Conservation (phyloP, 2,329 filamentous ascomycete genomes). For the Diaporthe ampelina region DNA sequence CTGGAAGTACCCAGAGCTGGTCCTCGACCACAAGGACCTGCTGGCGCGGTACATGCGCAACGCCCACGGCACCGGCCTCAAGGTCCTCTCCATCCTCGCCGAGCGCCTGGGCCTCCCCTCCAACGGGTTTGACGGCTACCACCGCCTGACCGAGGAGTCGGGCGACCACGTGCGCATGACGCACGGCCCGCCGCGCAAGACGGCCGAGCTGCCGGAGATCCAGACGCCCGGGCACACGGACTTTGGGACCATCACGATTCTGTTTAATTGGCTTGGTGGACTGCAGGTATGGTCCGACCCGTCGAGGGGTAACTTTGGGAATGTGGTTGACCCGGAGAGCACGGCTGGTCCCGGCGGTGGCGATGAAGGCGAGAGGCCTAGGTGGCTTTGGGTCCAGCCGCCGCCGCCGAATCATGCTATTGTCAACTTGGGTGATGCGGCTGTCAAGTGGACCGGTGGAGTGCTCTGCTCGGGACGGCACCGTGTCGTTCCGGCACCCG, state of each 20-base stretch:
- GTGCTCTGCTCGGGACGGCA: conserved; percentile 52
- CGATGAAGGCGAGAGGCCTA: conserved; percentile 18
- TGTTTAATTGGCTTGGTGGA: conserved; percentile 56
- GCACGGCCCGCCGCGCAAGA: conserved; percentile 36
- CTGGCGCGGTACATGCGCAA: conserved; percentile 37
- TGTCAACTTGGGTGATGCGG: conserved; percentile 55
- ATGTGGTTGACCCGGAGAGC: conserved; percentile 39
- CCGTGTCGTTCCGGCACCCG: conserved; percentile 50
- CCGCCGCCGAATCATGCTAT: conserved; percentile 50
- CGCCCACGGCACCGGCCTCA: conserved; percentile 38
- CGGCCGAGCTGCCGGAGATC: conserved; percentile 40
- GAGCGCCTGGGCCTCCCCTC: conserved; percentile 33
- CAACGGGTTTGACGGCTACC: conserved; percentile 32
- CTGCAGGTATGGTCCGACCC: conserved; percentile 51
- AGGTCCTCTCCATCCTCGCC: conserved; percentile 38
- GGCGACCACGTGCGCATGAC: conserved; percentile 43
- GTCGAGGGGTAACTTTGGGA: conserved; percentile 37
- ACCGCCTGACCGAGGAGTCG: conserved; percentile 39
- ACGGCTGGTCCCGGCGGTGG: background rate
- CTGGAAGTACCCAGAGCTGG: conserved; percentile 29
- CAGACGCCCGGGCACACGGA: conserved; percentile 52
- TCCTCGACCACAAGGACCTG: conserved; percentile 38
- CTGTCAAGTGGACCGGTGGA: conserved; percentile 52
- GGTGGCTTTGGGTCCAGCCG: conserved; percentile 53
- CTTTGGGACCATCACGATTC: conserved; percentile 54